Evolutionary conservation across 805 yeast genomes (phyloP).

Genomic region (Huiozyma naganishii): DNA sequence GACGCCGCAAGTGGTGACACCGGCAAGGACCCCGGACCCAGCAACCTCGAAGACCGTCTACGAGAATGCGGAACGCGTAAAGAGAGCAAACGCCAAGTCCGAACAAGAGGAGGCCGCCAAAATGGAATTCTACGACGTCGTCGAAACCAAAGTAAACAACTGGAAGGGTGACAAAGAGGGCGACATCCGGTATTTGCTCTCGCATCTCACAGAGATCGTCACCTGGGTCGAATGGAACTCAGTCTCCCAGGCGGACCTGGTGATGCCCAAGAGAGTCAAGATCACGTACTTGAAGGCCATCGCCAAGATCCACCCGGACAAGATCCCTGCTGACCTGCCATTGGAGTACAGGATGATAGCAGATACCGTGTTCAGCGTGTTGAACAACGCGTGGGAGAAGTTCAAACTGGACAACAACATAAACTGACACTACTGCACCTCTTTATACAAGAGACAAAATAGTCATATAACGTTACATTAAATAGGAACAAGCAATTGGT

Average conservation of each 20-base stretch:
- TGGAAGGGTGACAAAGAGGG: constrained; percentile 77
- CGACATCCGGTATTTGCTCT: constrained; percentile 66
- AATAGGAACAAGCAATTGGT: not conserved
- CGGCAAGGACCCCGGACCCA: constrained; percentile 3
- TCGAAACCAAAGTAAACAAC: constrained; percentile 38
- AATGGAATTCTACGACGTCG: constrained; percentile 51
- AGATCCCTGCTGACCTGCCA: constrained; percentile 43
- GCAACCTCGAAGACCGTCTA: constrained; percentile 3
- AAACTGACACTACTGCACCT: constrained; percentile 5
- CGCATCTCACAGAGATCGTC: constrained; percentile 55
- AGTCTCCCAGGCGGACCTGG: constrained; percentile 62
- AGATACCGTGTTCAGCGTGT: constrained; percentile 69
- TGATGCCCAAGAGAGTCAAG: constrained; percentile 83
- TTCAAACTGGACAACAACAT: constrained; percentile 53
- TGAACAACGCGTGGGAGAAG: constrained; percentile 84
- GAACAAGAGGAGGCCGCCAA: constrained; percentile 45
- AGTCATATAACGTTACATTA: not conserved
- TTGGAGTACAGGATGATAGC: constrained; percentile 75
- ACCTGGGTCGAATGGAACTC: constrained; percentile 64
- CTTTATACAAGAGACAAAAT: not conserved
- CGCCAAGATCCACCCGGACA: constrained; percentile 83
- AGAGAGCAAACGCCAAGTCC: constrained; percentile 33
- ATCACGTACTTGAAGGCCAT: constrained; percentile 81
- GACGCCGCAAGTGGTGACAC: constrained; percentile 3
- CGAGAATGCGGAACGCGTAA: constrained; percentile 42